These are phyloP conservation scores for Flammula alnicola DNA, from an alignment of 1,284 basidiomycete species.

Conservation along the genomic window DNA sequence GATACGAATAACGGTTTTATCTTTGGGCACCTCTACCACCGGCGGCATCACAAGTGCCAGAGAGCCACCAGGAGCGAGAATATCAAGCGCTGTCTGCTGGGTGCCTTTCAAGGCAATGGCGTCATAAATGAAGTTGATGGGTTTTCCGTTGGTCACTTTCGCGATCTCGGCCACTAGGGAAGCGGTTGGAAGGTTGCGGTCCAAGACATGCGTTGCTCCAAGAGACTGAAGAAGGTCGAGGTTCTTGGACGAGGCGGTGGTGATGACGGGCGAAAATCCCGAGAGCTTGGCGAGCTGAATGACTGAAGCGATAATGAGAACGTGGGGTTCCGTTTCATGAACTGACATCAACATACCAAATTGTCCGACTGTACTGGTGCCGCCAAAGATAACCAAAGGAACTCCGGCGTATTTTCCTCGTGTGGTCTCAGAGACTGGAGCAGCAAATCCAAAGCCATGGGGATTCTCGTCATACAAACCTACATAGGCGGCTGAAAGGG, in stretches of 20 bases:
- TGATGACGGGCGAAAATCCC: conserved; percentile 58
- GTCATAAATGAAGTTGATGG: conserved; percentile 47
- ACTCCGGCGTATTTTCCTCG: conserved; percentile 39
- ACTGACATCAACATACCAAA: conserved; percentile 30
- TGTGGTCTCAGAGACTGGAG: conserved; percentile 35
- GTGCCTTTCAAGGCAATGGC: conserved; percentile 32
- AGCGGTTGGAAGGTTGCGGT: conserved; percentile 39
- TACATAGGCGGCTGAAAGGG: conserved; percentile 40
- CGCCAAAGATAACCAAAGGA: conserved; percentile 43
- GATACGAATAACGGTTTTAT: conserved; percentile 11
- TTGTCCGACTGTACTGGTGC: conserved; percentile 41
- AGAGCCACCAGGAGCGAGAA: conserved; percentile 27
- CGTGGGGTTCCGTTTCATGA: background rate
- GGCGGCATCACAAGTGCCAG: conserved; percentile 20
- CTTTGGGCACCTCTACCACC: background rate
- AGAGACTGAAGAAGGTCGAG: conserved; percentile 46
- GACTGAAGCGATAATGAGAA: background rate
- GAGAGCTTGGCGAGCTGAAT: conserved; percentile 47
- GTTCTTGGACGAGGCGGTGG: conserved; percentile 54
- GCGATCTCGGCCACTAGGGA: conserved; percentile 34
- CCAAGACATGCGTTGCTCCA: conserved; percentile 59
- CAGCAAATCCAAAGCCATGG: conserved; percentile 32
- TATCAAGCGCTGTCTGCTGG: conserved; percentile 21
- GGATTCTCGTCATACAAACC: conserved; percentile 39
- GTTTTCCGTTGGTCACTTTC: conserved; percentile 29